Base-by-base conservation (phyloP, 1,284 basidiomycete genomes). In the Leccinum pachyderme region DNA sequence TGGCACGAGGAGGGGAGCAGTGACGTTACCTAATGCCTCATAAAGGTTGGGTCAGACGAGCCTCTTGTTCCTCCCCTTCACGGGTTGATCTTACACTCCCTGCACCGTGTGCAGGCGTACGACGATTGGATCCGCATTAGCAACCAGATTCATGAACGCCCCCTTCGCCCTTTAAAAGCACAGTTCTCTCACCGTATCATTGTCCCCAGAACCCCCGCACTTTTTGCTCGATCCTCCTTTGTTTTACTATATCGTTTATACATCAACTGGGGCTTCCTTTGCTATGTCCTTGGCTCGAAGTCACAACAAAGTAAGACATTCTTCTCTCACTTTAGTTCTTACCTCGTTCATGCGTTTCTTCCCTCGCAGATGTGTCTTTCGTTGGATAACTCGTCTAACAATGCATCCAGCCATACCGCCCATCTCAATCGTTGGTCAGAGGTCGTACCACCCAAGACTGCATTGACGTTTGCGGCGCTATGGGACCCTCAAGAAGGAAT, bases 401-500 rank as follows among this genome's bases (percentile, higher is more conserved):
- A 39, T n/a, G 43, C 54, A 5, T 54, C 62, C 15, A 62, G 37
- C 43, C 52, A 13, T 15, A 59, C 58, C 13, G 12, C 25, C 32
- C 54, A 57, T 54, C 59, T 58, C 37, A 71, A 68, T 49, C 76
- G 78, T 39, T 84, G 81, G 81, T 83, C 82, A 11, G 77, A 82
- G 41, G 67, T 82, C 51, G 72, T 82, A 9, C 81, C 81, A 22
- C 80, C 81, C 5, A 77, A 79, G 54, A 73, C 78, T 27, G 81
- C 77, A 3, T 72, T 84, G 58, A 81, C 78, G 8, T 84, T 84
- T 60, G 81, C 81, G 5, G 81, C 81, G 7, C 68, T 84, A 39
- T 83, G 79, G 78, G 81, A 84, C 58, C 76, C 78, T 4, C 75
- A 78, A 2, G 78, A 82, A 11, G 82, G 80, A 27, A 75, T 83